phyloP scores from a whole-genome alignment of 202 grass and related monocot species.

The Bolboschoenoplectus hybrid region DNA sequence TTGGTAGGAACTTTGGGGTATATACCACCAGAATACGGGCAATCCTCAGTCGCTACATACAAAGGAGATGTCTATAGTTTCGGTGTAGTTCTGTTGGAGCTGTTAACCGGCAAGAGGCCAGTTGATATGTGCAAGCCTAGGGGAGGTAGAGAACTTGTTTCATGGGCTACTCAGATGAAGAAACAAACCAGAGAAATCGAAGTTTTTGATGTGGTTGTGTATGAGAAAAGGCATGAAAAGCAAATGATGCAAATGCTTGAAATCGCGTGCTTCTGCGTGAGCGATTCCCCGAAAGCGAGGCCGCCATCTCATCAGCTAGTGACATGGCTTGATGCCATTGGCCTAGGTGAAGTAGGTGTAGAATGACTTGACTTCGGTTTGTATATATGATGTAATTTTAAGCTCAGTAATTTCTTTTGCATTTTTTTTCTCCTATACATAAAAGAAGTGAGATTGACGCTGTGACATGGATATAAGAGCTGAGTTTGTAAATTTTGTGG shows the following conservation, averaged over 20 bases:
- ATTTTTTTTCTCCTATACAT: slow-evolving; percentile 1
- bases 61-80: slow-evolving; percentile 97
- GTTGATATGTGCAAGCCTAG: slow-evolving; percentile 87
- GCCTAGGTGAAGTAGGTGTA: slow-evolving; percentile 40
- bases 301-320: slow-evolving; percentile 70
- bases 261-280: slow-evolving; percentile 82
- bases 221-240: slow-evolving; percentile 61
- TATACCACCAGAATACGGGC: slow-evolving; percentile 94
- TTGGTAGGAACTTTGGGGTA: slow-evolving; percentile 91
- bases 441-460: slow-evolving; percentile 32
- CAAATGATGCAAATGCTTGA: slow-evolving; percentile 88
- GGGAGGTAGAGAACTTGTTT: slow-evolving; percentile 78
- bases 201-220: slow-evolving; percentile 70
- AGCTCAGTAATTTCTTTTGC: neutral
- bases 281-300: slow-evolving; percentile 68
- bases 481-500: slow-evolving; percentile 9
- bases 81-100: slow-evolving; percentile 86
- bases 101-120: slow-evolving; percentile 85
- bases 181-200: slow-evolving; percentile 53
- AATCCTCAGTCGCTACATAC: slow-evolving; percentile 87
- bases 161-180: slow-evolving; percentile 88
- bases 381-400: slow-evolving; percentile 34
- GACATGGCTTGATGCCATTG: slow-evolving; percentile 69
- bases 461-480: slow-evolving; percentile 9
- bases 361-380: slow-evolving; percentile 45